A percentile compares a stretch with the other conserved stretches of the same genome.
These are phyloP conservation scores for Coniella lustricola DNA, from an alignment of 2,329 filamentous ascomycete species.

Conservation along the genomic window DNA sequence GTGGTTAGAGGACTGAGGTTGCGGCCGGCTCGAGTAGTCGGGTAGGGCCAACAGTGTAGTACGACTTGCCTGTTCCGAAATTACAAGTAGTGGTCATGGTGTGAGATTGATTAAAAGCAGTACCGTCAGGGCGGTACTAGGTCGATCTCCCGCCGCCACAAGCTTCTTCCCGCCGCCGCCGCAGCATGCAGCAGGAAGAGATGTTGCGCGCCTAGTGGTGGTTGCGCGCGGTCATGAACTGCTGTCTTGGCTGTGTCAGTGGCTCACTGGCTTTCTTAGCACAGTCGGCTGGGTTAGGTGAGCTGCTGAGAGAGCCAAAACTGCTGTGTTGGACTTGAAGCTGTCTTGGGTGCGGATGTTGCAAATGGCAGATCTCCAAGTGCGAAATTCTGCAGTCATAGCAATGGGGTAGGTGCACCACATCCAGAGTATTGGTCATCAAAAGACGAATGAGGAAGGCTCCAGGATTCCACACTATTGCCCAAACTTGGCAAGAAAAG, in stretches of 20 bases:
- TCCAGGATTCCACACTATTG: too few species aligned
- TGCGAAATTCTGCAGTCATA: too few species aligned
- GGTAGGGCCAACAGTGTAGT: neutral
- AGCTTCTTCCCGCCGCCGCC: neutral
- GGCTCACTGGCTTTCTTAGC: too few species aligned
- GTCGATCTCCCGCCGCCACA: constrained; percentile 1
- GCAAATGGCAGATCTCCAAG: too few species aligned
- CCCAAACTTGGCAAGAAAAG: too few species aligned
- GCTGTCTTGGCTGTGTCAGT: too few species aligned
- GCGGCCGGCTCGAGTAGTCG: neutral
- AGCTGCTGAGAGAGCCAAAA: neutral
- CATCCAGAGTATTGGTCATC: too few species aligned
- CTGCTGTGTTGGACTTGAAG: neutral
- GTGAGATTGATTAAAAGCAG: too few species aligned
- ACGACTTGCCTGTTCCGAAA: neutral
- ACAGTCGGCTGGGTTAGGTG: neutral
- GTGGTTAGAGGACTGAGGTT: neutral
- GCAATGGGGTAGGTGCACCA: too few species aligned
- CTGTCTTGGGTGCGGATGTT: neutral
- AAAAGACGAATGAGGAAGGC: too few species aligned
- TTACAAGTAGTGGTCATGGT: too few species aligned
- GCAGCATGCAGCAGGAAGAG: neutral
- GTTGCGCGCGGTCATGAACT: neutral
- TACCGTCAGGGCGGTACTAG: too few species aligned
- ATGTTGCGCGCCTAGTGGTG: neutral